Evolutionary conservation across 1,284 basidiomycete genomes (phyloP).

Genomic region (Ustilago loliicola): DNA sequence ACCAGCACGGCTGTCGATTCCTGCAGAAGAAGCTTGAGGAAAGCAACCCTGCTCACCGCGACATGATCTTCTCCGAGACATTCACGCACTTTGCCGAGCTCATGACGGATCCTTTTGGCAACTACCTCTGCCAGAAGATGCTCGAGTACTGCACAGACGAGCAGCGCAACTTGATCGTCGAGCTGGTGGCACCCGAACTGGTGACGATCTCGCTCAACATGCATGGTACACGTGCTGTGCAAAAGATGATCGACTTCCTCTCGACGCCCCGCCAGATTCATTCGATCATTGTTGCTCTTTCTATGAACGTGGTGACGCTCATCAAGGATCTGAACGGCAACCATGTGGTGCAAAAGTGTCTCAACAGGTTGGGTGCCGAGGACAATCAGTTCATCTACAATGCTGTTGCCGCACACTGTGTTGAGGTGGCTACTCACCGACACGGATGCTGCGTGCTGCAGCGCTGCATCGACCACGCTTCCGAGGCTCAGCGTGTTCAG

Average conservation of each 20-base stretch:
- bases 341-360: constrained; percentile 99
- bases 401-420: constrained; percentile 97
- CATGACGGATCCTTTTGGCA: constrained; percentile 99
- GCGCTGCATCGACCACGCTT: constrained; percentile 98
- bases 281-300: constrained; percentile 95
- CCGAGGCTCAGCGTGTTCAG: constrained; percentile 93
- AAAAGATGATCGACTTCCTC: constrained; percentile 99
- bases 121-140: constrained; percentile 98
- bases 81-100: constrained; percentile 97
- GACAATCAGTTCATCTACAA: constrained; percentile 99
- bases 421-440: constrained; percentile 98
- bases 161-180: constrained; percentile 95
- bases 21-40: constrained; percentile 99
- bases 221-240: constrained; percentile 99
- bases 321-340: constrained; percentile 99
- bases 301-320: constrained; percentile 96
- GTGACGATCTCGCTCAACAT: constrained; percentile 99
- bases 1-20: constrained; percentile 98
- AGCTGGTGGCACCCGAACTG: constrained; percentile 95
- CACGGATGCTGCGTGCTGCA: constrained; percentile 99
- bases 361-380: constrained; percentile 96
- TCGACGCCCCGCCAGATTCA: constrained; percentile 81
- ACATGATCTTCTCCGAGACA: constrained; percentile 99
- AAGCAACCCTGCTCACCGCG: constrained; percentile 80
- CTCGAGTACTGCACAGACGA: constrained; percentile 98